Conservation (phyloP, 2,329 filamentous ascomycete species). For the Zymoseptoria brevis region DNA sequence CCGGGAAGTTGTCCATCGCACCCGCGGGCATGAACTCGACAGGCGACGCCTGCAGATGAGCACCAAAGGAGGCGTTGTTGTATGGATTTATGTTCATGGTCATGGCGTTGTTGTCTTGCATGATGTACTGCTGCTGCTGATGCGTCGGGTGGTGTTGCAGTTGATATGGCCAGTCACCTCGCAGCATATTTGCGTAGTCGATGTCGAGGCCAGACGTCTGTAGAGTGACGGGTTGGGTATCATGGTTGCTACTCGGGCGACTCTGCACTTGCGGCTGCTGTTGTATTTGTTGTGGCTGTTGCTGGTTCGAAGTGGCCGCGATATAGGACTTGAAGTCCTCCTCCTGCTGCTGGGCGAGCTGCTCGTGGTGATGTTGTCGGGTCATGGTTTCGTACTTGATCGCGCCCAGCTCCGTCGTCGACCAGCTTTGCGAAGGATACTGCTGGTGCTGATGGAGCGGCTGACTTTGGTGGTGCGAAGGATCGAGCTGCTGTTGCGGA, state of each 20-base stretch:
- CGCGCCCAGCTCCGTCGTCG: constrained; percentile 12
- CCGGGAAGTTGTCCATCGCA: constrained; percentile 32
- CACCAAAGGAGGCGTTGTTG: constrained; percentile 31
- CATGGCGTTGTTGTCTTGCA: constrained; percentile 29
- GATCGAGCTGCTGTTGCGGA: constrained; percentile 4
- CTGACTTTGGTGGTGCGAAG: constrained; percentile 7
- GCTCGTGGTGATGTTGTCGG: constrained; percentile 17
- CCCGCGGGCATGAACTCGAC: constrained; percentile 39
- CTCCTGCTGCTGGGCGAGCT: constrained; percentile 20
- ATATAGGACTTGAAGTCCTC: constrained; percentile 15
- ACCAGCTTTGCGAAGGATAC: constrained; percentile 13
- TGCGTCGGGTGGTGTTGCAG: constrained; percentile 25
- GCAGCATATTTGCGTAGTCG: constrained; percentile 27
- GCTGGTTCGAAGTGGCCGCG: constrained; percentile 15
- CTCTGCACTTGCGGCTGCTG: constrained; percentile 16
- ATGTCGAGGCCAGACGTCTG: constrained; percentile 27
- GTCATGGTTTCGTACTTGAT: constrained; percentile 20
- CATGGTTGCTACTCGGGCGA: constrained; percentile 26
- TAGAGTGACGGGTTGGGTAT: constrained; percentile 23
- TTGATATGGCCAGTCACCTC: constrained; percentile 37
- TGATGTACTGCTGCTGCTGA: constrained; percentile 18
- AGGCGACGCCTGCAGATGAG: constrained; percentile 38
- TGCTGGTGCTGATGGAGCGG: constrained; percentile 13
- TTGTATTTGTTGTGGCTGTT: constrained; percentile 15
- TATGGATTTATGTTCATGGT: constrained; percentile 28